Conservation (phyloP, 352 stramenopile species). For the Globisporangium nodosum region DNA sequence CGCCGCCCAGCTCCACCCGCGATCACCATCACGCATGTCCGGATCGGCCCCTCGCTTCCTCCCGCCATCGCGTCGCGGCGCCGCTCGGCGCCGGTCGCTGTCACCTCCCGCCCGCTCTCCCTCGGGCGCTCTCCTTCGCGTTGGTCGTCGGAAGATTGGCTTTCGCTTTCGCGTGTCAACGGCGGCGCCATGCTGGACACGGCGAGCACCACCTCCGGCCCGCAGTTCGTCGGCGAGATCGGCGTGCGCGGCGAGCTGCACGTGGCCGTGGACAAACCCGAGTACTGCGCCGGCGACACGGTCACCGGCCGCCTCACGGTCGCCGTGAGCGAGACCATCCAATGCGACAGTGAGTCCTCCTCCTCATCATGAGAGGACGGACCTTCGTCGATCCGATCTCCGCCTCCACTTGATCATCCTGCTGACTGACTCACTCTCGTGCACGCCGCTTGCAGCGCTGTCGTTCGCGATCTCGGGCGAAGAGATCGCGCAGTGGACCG, state of each 20-base stretch:
- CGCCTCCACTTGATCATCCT: too few relatives aligned
- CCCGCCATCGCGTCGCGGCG: too few relatives aligned
- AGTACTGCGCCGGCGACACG: conserved; percentile 52
- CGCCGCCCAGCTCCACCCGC: too few relatives aligned
- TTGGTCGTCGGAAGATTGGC: too few relatives aligned
- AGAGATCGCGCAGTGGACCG: conserved; percentile 65
- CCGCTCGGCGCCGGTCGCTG: too few relatives aligned
- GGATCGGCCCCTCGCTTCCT: too few relatives aligned
- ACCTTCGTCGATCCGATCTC: too few relatives aligned
- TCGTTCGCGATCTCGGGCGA: conserved; percentile 52
- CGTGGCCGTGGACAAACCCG: conserved; percentile 50
- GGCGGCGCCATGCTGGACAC: conserved; percentile 9
- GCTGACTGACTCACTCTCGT: background rate
- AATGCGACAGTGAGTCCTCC: conserved; percentile 41
- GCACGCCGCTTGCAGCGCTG: conserved; percentile 34
- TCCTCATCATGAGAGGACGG: too few relatives aligned
- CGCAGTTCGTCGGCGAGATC: conserved; percentile 48
- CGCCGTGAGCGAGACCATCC: conserved; percentile 48
- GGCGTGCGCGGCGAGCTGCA: conserved; percentile 58
- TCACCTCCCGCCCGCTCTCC: too few relatives aligned
- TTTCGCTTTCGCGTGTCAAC: too few relatives aligned
- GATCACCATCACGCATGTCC: too few relatives aligned
- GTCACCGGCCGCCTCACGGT: conserved; percentile 49
- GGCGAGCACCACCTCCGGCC: conserved; percentile 10
- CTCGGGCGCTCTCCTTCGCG: too few relatives aligned